phyloP scores from a whole-genome alignment of 495 filamentous ascomycete species.

The Evansstolkia leycettana region DNA sequence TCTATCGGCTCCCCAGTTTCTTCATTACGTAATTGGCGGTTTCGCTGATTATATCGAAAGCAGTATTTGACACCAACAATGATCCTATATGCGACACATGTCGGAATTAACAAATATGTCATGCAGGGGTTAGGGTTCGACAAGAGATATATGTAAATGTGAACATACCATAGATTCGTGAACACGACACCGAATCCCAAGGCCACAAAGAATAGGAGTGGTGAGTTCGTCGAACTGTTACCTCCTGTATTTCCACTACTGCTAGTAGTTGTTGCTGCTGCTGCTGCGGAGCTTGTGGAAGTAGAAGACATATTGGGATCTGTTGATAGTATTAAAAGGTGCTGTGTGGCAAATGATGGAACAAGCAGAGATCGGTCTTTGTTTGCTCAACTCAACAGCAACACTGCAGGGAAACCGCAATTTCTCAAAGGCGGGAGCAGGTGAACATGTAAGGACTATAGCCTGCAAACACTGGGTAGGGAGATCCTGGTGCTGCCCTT shows the following conservation, averaged over 20 bases:
- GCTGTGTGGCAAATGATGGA: too few relatives aligned
- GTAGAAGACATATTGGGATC: conserved; percentile 12
- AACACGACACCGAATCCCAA: conserved; percentile 98
- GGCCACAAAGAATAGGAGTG: conserved; percentile 91
- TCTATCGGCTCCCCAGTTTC: conserved; percentile 83
- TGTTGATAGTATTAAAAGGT: too few relatives aligned
- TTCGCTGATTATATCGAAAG: conserved; percentile 93
- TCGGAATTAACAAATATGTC: neutral
- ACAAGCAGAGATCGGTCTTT: too few relatives aligned
- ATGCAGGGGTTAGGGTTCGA: neutral
- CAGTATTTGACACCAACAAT: conserved; percentile 99
- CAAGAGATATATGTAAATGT: conserved; percentile 1
- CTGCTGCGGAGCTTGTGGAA: conserved; percentile 10
- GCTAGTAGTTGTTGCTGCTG: conserved; percentile 9
- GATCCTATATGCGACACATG: conserved; percentile 53
- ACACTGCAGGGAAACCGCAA: too few relatives aligned
- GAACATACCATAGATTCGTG: conserved; percentile 84
- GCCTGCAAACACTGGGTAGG: too few relatives aligned
- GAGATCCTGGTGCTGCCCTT: too few relatives aligned
- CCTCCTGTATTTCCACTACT: conserved; percentile 12
- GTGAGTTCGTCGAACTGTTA: conserved; percentile 64
- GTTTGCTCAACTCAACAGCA: too few relatives aligned
- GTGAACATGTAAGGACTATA: too few relatives aligned
- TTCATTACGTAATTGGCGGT: conserved; percentile 62
- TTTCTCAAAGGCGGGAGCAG: too few relatives aligned